Conservation (phyloP, 2,329 filamentous ascomycete genomes). For the Corinectria fuckeliana region DNA sequence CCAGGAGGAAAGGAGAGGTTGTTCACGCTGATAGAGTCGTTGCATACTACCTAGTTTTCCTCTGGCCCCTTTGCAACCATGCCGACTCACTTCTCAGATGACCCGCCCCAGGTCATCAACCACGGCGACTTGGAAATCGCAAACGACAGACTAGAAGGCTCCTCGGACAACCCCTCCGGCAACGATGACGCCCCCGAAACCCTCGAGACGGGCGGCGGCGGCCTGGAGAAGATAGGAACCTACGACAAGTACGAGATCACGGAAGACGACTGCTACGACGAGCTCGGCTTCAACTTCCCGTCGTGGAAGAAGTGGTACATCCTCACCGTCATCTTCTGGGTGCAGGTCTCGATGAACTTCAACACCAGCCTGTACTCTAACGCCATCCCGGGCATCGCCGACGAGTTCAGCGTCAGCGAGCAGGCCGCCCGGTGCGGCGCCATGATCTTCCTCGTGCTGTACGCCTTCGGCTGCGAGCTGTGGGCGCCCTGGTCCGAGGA, state of each 20-base stretch:
- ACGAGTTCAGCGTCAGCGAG: conserved; percentile 71
- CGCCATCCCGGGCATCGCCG: conserved; percentile 67
- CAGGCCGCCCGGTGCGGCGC: conserved; percentile 76
- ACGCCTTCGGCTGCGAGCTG: conserved; percentile 86
- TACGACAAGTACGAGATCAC: conserved; percentile 55
- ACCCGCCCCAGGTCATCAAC: conserved; percentile 47
- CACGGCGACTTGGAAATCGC: conserved; percentile 44
- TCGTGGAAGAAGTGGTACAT: conserved; percentile 74
- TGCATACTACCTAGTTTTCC: not conserved
- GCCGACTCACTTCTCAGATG: conserved; percentile 45
- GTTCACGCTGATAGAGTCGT: not conserved
- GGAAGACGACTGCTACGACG: conserved; percentile 67
- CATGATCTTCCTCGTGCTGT: conserved; percentile 78
- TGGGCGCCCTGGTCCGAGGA: conserved; percentile 92
- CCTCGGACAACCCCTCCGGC: conserved; percentile 22
- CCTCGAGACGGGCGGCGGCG: conserved; percentile 43
- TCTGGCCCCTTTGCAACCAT: conserved; percentile 22
- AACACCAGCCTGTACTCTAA: conserved; percentile 79
- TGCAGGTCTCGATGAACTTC: conserved; percentile 81
- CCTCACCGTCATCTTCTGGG: conserved; percentile 74
- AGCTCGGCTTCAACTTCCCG: conserved; percentile 69
- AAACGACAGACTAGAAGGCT: conserved; percentile 46
- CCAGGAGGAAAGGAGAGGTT: conserved; percentile 4
- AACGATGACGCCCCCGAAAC: conserved; percentile 21
- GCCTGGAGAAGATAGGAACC: conserved; percentile 46